Evolutionary conservation across 306 rosid species (phyloP).

Genomic region (Coriaria nepalensis): DNA sequence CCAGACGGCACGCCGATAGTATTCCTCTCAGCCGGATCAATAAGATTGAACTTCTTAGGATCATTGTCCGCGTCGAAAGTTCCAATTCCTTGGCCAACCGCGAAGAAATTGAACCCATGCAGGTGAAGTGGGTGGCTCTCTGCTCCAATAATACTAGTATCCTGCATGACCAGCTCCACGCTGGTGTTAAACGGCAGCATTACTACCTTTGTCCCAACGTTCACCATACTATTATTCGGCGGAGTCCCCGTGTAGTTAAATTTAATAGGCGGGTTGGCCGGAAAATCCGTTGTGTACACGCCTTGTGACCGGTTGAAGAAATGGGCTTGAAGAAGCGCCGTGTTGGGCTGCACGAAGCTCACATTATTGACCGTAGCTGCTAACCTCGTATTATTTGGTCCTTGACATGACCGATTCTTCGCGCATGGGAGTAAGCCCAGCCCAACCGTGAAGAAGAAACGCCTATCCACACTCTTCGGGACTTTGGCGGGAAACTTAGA

Average conservation of each 20-base stretch:
- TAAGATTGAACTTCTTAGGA: constrained; percentile 40
- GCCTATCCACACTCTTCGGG: constrained; percentile 31
- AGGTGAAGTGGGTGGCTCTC: constrained; percentile 79
- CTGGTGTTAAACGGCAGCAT: constrained; percentile 38
- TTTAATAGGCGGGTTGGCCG: constrained; percentile 43
- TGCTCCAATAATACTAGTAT: constrained; percentile 53
- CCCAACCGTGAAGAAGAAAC: constrained; percentile 55
- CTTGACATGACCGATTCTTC: constrained; percentile 36
- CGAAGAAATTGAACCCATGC: constrained; percentile 68
- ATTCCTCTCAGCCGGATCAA: constrained; percentile 69
- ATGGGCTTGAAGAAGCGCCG: constrained; percentile 62
- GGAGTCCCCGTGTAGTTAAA: constrained; percentile 63
- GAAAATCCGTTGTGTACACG: constrained; percentile 44
- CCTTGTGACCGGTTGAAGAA: constrained; percentile 46
- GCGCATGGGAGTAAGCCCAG: constrained; percentile 40
- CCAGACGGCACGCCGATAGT: constrained; percentile 55
- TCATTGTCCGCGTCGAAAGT: constrained; percentile 54
- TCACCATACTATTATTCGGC: constrained; percentile 34
- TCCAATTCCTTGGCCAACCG: constrained; percentile 52
- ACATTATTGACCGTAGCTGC: constrained; percentile 49
- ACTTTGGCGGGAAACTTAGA: constrained; percentile 48
- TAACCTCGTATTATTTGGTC: constrained; percentile 46
- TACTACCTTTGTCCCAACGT: constrained; percentile 41
- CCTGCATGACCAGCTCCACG: constrained; percentile 56
- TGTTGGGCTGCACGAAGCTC: constrained; percentile 52